These are phyloP conservation scores for Neurospora sp. DNA, from an alignment of 495 filamentous ascomycete genomes.

Conservation along the genomic window DNA sequence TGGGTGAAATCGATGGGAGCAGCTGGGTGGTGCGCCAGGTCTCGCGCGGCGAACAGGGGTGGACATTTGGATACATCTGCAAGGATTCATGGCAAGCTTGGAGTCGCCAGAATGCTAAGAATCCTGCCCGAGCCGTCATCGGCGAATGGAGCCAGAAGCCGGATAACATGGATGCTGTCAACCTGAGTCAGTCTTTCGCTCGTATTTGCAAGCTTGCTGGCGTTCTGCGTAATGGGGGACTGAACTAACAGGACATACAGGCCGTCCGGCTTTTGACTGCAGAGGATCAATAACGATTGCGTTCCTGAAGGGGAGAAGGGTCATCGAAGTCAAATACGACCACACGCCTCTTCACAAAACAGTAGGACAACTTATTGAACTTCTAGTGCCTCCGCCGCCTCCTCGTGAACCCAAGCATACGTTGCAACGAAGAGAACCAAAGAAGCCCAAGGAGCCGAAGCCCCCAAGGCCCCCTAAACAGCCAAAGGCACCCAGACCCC, in stretches of 20 bases:
- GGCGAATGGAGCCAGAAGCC: constrained; percentile 31
- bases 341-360: constrained; percentile 39
- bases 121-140: constrained; percentile 23
- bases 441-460: constrained; percentile 21
- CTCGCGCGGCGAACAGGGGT: constrained; percentile 30
- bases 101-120: constrained; percentile 32
- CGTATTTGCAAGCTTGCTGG: background rate
- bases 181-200: constrained; percentile 19
- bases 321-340: constrained; percentile 35
- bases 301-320: constrained; percentile 28
- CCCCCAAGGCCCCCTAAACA: constrained; percentile 53
- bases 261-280: constrained; percentile 42
- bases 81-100: constrained; percentile 38
- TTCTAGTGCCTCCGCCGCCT: constrained; percentile 22
- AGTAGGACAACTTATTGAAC: constrained; percentile 31
- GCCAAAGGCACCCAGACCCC: constrained; percentile 16
- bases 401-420: constrained; percentile 31
- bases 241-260: constrained; percentile 10
- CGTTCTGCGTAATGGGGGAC: background rate
- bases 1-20: constrained; percentile 31
- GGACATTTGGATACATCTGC: constrained; percentile 40
- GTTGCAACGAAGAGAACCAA: constrained; percentile 49
- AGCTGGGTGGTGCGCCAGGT: constrained; percentile 32
- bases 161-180: constrained; percentile 26
- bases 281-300: constrained; percentile 33